phyloP scores from a whole-genome alignment of 2,329 filamentous ascomycete genomes.

The Stylonectria norvegica region DNA sequence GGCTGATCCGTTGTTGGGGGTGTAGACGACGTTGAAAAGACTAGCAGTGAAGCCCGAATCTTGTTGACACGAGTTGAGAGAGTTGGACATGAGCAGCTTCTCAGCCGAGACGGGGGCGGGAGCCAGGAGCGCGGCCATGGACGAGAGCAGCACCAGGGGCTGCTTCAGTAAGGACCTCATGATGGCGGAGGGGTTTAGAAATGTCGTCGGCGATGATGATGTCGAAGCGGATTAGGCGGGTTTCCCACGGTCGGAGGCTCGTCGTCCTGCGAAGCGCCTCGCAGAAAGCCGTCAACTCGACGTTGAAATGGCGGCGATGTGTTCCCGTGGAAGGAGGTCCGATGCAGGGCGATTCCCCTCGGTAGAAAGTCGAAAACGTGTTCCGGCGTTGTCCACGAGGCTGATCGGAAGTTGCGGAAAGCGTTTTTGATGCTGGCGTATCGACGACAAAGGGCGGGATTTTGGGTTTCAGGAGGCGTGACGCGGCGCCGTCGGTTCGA shows the following conservation, averaged over 20 bases:
- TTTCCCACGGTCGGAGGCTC: slow-evolving; percentile 4
- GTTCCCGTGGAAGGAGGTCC: slow-evolving; percentile 1
- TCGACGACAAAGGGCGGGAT: not conserved
- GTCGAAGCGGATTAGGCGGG: slow-evolving; percentile 1
- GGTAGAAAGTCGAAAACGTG: too few relatives aligned
- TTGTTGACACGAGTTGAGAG: slow-evolving; percentile 78
- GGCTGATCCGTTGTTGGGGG: slow-evolving; percentile 69
- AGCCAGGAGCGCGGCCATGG: slow-evolving; percentile 41
- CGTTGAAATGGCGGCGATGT: slow-evolving; percentile 3
- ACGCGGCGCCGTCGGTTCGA: slow-evolving; percentile 10
- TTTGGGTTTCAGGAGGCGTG: slow-evolving; percentile 15
- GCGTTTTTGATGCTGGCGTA: too few relatives aligned
- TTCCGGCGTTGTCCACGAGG: too few relatives aligned
- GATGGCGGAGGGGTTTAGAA: slow-evolving; percentile 22
- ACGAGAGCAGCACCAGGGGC: slow-evolving; percentile 45
- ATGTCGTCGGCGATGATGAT: slow-evolving; percentile 3
- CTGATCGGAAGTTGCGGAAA: too few relatives aligned
- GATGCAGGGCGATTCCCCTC: too few relatives aligned
- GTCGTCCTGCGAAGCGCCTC: slow-evolving; percentile 8
- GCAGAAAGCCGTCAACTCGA: slow-evolving; percentile 2
- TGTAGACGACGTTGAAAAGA: slow-evolving; percentile 81
- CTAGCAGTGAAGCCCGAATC: slow-evolving; percentile 84
- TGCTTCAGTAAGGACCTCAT: slow-evolving; percentile 48
- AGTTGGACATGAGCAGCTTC: slow-evolving; percentile 73
- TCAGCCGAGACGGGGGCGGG: slow-evolving; percentile 55